Evolutionary conservation across 257 asterid species (phyloP).

Genomic region (Misopates orontium): DNA sequence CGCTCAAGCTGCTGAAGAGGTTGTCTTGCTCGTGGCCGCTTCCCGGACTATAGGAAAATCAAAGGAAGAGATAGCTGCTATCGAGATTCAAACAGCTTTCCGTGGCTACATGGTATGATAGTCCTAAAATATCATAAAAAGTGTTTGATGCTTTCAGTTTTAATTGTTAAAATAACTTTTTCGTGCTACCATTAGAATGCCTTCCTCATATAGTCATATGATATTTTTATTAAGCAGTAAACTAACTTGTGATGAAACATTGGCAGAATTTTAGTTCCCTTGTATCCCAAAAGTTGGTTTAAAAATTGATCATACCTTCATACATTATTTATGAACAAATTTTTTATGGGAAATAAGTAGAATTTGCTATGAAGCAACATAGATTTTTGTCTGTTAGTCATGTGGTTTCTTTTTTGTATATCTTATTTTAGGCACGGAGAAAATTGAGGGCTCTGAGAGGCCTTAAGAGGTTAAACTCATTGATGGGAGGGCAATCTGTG

Average conservation of each 20-base stretch:
- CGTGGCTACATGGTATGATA: conserved; percentile 70
- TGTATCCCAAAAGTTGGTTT: no score
- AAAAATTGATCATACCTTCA: no score
- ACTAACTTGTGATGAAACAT: no score
- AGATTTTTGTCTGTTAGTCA: neutral
- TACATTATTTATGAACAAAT: no score
- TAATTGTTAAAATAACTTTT: neutral
- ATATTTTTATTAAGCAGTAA: no score
- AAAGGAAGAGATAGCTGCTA: conserved; percentile 63
- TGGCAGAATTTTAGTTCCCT: no score
- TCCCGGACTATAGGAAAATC: conserved; percentile 46
- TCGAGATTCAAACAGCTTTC: conserved; percentile 70
- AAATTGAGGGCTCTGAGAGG: conserved; percentile 70
- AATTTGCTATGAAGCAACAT: neutral
- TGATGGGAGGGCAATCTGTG: conserved; percentile 62
- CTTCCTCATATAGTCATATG: no score
- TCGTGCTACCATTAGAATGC: no score
- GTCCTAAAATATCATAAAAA: neutral
- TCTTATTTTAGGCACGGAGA: conserved; percentile 79
- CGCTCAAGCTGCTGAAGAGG: conserved; percentile 85
- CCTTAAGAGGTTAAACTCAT: conserved; percentile 57
- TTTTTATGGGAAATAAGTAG: no score
- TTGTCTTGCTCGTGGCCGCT: conserved; percentile 65
- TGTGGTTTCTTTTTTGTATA: conserved; percentile 14
- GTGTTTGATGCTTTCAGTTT: neutral